Percentiles rank a stretch among this genome's conserved stretches.
phyloP scores from a whole-genome alignment of 163 green algal species.

The Scenedesmus sp. region DNA sequence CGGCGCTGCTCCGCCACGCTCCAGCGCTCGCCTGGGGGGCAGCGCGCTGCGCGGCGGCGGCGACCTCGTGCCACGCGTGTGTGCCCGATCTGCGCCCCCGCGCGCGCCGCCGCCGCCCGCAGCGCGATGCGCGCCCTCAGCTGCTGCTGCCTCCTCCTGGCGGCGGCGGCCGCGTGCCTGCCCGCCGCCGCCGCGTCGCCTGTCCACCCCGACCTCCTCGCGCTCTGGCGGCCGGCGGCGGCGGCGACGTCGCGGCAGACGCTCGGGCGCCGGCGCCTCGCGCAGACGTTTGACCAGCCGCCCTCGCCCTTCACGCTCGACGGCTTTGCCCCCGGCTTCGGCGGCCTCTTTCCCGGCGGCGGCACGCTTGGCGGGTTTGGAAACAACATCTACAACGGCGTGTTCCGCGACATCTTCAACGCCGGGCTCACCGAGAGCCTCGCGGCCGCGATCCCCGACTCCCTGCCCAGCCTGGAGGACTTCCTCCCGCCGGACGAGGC shows the following conservation, averaged over 20 bases:
- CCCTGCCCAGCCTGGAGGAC: neutral
- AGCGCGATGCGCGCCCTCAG: too few species aligned
- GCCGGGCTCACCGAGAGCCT: constrained; percentile 19
- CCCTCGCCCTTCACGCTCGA: constrained; percentile 33
- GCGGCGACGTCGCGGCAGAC: constrained; percentile 11
- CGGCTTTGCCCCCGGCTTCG: constrained; percentile 32
- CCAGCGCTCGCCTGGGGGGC: too few species aligned
- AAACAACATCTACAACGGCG: constrained; percentile 38
- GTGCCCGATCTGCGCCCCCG: too few species aligned
- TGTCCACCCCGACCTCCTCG: constrained; percentile 8
- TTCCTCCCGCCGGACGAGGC: constrained; percentile 8
- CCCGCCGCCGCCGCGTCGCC: neutral
- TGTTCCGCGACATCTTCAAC: constrained; percentile 44
- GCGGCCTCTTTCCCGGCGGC: constrained; percentile 10
- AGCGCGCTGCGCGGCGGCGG: too few species aligned
- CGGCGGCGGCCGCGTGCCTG: too few species aligned
- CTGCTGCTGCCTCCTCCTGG: too few species aligned
- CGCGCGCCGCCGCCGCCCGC: too few species aligned
- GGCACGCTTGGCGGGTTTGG: constrained; percentile 15
- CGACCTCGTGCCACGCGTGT: too few species aligned
- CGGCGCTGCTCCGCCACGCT: too few species aligned
- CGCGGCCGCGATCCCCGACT: neutral
- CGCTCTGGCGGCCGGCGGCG: constrained; percentile 5
- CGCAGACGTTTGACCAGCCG: constrained; percentile 22
- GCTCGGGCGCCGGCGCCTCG: neutral